These are phyloP conservation scores for Maudiozyma saulgeensis DNA, from an alignment of 805 yeast genomes.

Conservation along the genomic window DNA sequence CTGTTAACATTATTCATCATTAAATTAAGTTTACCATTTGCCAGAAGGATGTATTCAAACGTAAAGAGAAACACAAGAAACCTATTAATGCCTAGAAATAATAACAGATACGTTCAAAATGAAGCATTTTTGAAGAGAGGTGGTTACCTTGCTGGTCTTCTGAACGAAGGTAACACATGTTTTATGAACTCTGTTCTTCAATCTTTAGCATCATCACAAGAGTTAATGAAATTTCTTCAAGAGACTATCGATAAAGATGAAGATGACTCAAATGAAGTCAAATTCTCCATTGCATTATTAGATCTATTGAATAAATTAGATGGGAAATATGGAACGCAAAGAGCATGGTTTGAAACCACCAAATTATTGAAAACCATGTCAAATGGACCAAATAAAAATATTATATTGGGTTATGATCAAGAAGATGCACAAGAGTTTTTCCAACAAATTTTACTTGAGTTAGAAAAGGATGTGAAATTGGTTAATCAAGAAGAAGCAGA, in stretches of 20 bases:
- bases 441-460: conserved; percentile 60
- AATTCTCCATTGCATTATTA: conserved; percentile 46
- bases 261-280: conserved; percentile 15
- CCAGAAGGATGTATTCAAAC: conserved; percentile 1
- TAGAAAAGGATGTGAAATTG: conserved; percentile 36
- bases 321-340: conserved; percentile 39
- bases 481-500: conserved; percentile 7
- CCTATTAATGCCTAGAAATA: background rate
- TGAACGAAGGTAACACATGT: conserved; percentile 89
- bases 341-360: conserved; percentile 53
- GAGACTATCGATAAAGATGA: conserved; percentile 27
- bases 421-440: conserved; percentile 97
- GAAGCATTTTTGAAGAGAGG: conserved; percentile 40
- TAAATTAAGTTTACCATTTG: background rate
- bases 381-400: conserved; percentile 67
- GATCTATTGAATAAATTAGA: conserved; percentile 48
- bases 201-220: conserved; percentile 63
- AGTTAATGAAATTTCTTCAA: conserved; percentile 48
- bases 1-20: background rate
- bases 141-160: conserved; percentile 74
- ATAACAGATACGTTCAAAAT: background rate
- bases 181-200: conserved; percentile 90
- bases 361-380: conserved; percentile 57
- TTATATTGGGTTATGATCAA: conserved; percentile 79
- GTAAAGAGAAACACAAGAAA: background rate